Base-by-base conservation (phyloP, 805 yeast genomes). In the Wickerhamomyces ciferrii region DNA sequence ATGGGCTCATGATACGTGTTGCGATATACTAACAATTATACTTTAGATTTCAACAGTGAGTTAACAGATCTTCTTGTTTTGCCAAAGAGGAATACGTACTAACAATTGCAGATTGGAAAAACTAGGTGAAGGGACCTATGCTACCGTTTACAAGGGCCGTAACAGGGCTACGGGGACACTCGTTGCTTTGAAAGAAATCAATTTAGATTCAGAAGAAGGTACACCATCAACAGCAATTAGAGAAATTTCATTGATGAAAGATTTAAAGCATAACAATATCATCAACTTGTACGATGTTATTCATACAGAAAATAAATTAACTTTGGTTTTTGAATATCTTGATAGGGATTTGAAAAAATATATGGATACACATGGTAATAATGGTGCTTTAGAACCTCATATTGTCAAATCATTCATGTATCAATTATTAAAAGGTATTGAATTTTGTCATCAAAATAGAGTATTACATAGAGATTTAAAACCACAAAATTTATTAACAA, bases 181-280 rank as follows among this genome's bases (percentile, higher is more conserved):
- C 18, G 99, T 94, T 18, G 99, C 99, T 0, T 72, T 94, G 58
- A 94, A 94, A 64, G 98, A 94, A 65, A 94, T 94, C 68, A 87
- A 86, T 58, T 74, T 92, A 50, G 99, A 94, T 62, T 84, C 95
- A 43, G 99, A 94, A 61, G 76, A 94, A 69, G 99, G 99, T 35
- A 95, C 98, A 1, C 99, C 99, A 8, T 89, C 97, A 5, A 94
- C 99, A 1, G 99, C 99, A 2, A 92, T 92, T 58, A 78, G 99
- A 53, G 99, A 92, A 67, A 92, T 92, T 51, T 92, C 98, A 5
- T 72, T 92, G 48, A 85, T 92, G 89, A 92, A 92, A 67, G 99
- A 92, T 67, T 74, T 92, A 49, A 88, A 87, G 62, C 96, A 91
- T 63, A 96, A 87, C 54, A 92, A 92, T 65, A 89, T 92, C 52